Evolutionary conservation across 2,329 filamentous ascomycete genomes (phyloP), one percentile per base, ranked within the genome.

Genomic region (Talaromyces sp.): DNA sequence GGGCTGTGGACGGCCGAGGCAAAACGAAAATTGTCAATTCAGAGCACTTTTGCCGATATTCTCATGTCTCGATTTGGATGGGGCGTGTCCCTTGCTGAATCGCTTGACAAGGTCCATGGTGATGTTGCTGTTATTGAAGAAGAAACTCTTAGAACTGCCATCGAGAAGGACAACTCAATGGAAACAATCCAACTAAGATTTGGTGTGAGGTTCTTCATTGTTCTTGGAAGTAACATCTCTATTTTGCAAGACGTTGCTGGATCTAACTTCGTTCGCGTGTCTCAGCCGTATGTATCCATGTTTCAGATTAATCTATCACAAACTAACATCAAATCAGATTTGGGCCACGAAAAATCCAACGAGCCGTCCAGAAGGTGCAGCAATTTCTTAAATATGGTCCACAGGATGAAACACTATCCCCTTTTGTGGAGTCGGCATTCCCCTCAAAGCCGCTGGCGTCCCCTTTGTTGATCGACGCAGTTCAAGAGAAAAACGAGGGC

Each of bases 111-210:
- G 6, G 62, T 55, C 0, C 32, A 50, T 3, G 66, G 67, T 5
- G 66, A 70, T 33, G 57, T 71, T 32, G 67, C 49, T 1, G 59
- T 70, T 3, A 42, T 70, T 0, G 68, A 70, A 37, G 61, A 69
- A 45, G 56, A 59, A 0, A 62, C 47, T 1, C 49, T 69, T 6
- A 49, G 61, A n/a, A 47, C 52, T 6, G 54, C 61, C 0, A 48
- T 56, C 1, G 29, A 33, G 5, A n/a, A 33, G 2, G n/a, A 48
- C 8, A 43, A 56, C 1, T 45, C 56, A 2, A 37, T 61, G 6
- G 53, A 57, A 3, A 33, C 56, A 10, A 10, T 40, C 2, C 19
- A 10, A 5, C 24, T 19, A 5, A 14, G 29, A 6, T 44, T 37
- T 45, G 19, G 49, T 2, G 58, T 63, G 30, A 60, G 44, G n/a